Evolutionary conservation across 768 basidiomycete species (phyloP).

Genomic region (Boletus vinaceobasis): DNA sequence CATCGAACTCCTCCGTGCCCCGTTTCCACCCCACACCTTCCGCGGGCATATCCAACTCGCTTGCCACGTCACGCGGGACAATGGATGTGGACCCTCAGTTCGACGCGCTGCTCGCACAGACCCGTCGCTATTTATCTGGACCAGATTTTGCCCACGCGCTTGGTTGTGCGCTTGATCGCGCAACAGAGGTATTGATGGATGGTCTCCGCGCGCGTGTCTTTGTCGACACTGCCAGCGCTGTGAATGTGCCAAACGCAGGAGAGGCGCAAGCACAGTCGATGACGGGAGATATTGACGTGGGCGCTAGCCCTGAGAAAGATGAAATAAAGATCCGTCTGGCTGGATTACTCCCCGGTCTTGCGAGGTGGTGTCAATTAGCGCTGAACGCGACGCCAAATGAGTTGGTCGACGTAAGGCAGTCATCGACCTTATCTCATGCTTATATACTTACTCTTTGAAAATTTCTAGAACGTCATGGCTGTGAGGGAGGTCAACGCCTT

Average conservation of each 20-base stretch:
- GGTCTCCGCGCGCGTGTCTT: constrained; percentile 68
- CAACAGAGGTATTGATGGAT: constrained; percentile 60
- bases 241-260: constrained; percentile 7
- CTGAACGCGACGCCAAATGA: constrained; percentile 73
- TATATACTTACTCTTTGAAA: constrained; percentile 3
- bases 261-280: constrained; percentile 7
- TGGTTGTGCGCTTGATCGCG: constrained; percentile 67
- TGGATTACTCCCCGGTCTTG: constrained; percentile 74
- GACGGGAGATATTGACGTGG: constrained; percentile 19
- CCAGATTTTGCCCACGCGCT: constrained; percentile 70
- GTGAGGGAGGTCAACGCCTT: constrained; percentile 63
- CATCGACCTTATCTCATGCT: background rate
- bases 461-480: constrained; percentile 52
- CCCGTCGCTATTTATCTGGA: constrained; percentile 56
- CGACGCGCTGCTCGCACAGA: constrained; percentile 63
- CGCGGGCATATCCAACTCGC: background rate
- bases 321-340: constrained; percentile 66
- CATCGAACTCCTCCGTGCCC: constrained; percentile 18
- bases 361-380: constrained; percentile 71
- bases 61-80: constrained; percentile 3
- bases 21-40: constrained; percentile 9
- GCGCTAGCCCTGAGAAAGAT: constrained; percentile 15
- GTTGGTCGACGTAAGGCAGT: constrained; percentile 69
- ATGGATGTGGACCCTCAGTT: constrained; percentile 41
- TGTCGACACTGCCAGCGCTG: constrained; percentile 24